Base-by-base conservation (phyloP, 139 green algal species). In the Pleodorina starrii region DNA sequence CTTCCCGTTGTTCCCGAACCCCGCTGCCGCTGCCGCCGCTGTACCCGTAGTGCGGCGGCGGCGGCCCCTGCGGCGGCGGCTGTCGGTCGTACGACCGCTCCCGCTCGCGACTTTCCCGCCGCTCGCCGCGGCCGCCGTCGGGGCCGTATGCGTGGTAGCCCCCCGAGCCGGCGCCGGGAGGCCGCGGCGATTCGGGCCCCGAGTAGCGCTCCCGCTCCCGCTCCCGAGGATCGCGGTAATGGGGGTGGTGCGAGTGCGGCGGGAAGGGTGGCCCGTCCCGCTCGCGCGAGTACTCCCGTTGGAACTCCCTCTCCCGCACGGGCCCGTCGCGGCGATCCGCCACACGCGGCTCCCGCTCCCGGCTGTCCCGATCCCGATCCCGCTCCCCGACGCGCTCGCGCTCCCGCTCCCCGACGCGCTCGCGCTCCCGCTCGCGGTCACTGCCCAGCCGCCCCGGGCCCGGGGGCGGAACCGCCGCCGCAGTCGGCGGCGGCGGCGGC, bases 281-380 rank as follows among this genome's bases (percentile, higher is more conserved):
- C 72, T 80, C 72, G 1, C 72, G 40, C 4, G 72, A 80, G 7
- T 59, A 35, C 10, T 80, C 40, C 40, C 42, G 72, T 25, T 80
- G 44, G 74, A 43, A 63, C 76, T 84, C 76, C 76, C 76, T n/a
- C 50, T 84, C 76, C n/a, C 76, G 9, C 46, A n/a, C 9, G 27
- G 7, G 0, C 27, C 27, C 44, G 4, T 82, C 44, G 23, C 29
- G 44, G 12, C 32, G 72, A 42, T n/a, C n/a, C n/a, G n/a, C n/a
- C n/a, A n/a, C n/a, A n/a, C n/a, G 11, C 69, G 7, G 69, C 42
- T 79, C 72, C 72, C 72, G 40, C 72, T 36, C 40, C 9, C 69
- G 36, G 69, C 36, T n/a, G n/a, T n/a, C n/a, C n/a, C n/a, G n/a
- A n/a, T n/a, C n/a, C n/a, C n/a, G n/a, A n/a, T 66, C 48, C 50